phyloP scores from a whole-genome alignment of 306 rosid species.

The Erythrophleum fordii region DNA sequence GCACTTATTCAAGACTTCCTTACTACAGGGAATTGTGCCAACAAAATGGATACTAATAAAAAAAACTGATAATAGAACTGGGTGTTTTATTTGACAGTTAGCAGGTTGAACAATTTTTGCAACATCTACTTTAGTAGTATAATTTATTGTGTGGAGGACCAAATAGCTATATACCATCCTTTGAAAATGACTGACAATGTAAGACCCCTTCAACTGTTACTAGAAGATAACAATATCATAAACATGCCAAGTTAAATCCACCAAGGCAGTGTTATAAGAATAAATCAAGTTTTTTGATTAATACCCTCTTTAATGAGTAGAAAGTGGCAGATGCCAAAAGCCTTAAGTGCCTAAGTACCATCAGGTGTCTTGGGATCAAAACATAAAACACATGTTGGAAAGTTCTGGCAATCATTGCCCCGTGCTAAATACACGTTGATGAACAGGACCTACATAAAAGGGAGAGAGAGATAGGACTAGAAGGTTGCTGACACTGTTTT shows the following conservation, averaged over 20 bases:
- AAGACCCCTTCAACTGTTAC: not conserved
- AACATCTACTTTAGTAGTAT: not conserved
- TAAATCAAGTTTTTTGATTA: not conserved
- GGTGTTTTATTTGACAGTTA: constrained; percentile 5
- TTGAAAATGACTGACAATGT: not conserved
- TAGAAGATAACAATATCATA: not conserved
- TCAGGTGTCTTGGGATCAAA: constrained; percentile 9
- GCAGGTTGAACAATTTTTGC: not conserved
- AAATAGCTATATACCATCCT: not conserved
- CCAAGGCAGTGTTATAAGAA: not conserved
- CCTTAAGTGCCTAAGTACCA: not conserved
- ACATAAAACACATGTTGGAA: not conserved
- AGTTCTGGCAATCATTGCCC: not conserved
- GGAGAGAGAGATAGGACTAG: not conserved
- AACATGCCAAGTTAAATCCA: not conserved
- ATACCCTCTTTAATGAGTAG: not conserved
- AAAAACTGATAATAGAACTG: not conserved
- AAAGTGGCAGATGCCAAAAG: constrained; percentile 1
- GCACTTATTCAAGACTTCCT: constrained; percentile 6
- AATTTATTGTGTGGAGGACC: not conserved
- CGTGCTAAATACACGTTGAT: not conserved
- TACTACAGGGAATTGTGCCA: not conserved
- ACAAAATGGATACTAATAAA: constrained; percentile 8
- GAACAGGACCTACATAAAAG: constrained; percentile 17
- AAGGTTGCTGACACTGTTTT: constrained; percentile 21